phyloP scores from a whole-genome alignment of 768 basidiomycete genomes.

The Xanthoconium stramineum region DNA sequence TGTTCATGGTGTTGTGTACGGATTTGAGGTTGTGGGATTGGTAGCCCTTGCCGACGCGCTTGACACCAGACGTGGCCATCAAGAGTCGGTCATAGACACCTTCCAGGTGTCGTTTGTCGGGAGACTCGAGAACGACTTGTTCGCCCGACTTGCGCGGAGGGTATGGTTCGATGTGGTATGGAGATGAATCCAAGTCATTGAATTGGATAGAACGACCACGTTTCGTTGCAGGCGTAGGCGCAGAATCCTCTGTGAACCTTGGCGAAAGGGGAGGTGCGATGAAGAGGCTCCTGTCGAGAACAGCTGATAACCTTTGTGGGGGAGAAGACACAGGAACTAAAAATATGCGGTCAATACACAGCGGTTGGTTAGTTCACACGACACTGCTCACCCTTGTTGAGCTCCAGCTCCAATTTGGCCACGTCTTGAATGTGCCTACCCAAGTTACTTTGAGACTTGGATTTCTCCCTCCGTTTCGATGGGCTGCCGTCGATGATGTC shows the following conservation, averaged over 20 bases:
- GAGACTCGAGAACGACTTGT: constrained; percentile 44
- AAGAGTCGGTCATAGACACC: constrained; percentile 80
- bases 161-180: constrained; percentile 62
- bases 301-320: constrained; percentile 57
- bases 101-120: constrained; percentile 60
- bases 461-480: constrained; percentile 64
- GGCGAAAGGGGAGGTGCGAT: constrained; percentile 47
- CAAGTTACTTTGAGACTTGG: constrained; percentile 62
- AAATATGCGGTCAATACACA: constrained; percentile 1
- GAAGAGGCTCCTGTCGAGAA: constrained; percentile 68
- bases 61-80: constrained; percentile 79
- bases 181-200: constrained; percentile 57
- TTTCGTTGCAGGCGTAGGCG: constrained; percentile 22
- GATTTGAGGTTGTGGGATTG: constrained; percentile 63
- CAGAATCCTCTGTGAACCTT: constrained; percentile 38
- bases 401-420: constrained; percentile 59
- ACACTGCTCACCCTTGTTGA: constrained; percentile 52
- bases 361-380: background rate
- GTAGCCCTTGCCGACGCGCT: constrained; percentile 76
- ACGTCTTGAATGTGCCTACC: constrained; percentile 67
- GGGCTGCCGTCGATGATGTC: constrained; percentile 48
- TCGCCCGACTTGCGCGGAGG: constrained; percentile 44
- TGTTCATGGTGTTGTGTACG: constrained; percentile 30
- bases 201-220: constrained; percentile 18
- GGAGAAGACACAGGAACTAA: constrained; percentile 36